Evolutionary conservation across 2,329 filamentous ascomycete species (phyloP).

Genomic region (Tolypocladium ophioglossoides): DNA sequence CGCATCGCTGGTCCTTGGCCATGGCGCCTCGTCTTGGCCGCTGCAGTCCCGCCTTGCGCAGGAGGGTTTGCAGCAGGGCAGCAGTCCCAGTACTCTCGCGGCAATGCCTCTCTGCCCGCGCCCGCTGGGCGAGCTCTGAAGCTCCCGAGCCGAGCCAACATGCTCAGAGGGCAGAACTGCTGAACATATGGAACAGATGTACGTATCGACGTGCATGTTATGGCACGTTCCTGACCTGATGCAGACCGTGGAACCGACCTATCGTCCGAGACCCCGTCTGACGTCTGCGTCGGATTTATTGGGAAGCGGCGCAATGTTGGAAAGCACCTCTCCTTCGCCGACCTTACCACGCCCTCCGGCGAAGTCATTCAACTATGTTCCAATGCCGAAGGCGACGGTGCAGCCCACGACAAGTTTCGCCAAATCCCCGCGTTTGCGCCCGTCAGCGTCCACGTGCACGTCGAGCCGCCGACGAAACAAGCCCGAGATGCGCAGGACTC

Average conservation of each 20-base stretch:
- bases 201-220: background rate
- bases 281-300: slow-evolving; percentile 50
- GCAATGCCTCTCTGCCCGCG: background rate
- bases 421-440: slow-evolving; percentile 40
- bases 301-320: slow-evolving; percentile 57
- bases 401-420: slow-evolving; percentile 31
- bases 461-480: slow-evolving; percentile 12
- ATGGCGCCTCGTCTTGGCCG: slow-evolving; percentile 16
- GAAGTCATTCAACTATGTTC: slow-evolving; percentile 35
- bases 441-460: slow-evolving; percentile 35
- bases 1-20: slow-evolving; percentile 1
- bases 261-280: slow-evolving; percentile 7
- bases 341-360: slow-evolving; percentile 29
- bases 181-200: slow-evolving; percentile 21
- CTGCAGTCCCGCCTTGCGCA: slow-evolving; percentile 11
- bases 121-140: background rate
- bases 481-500: slow-evolving; percentile 11
- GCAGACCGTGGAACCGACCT: slow-evolving; percentile 17
- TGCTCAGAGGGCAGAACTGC: slow-evolving; percentile 12
- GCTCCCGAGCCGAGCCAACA: background rate
- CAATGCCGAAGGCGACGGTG: slow-evolving; percentile 24
- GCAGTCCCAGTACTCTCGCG: background rate
- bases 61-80: background rate
- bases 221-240: slow-evolving; percentile 1
- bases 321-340: slow-evolving; percentile 60